phyloP scores from a whole-genome alignment of 2,329 filamentous ascomycete genomes.

The Bretziella fagacearum region DNA sequence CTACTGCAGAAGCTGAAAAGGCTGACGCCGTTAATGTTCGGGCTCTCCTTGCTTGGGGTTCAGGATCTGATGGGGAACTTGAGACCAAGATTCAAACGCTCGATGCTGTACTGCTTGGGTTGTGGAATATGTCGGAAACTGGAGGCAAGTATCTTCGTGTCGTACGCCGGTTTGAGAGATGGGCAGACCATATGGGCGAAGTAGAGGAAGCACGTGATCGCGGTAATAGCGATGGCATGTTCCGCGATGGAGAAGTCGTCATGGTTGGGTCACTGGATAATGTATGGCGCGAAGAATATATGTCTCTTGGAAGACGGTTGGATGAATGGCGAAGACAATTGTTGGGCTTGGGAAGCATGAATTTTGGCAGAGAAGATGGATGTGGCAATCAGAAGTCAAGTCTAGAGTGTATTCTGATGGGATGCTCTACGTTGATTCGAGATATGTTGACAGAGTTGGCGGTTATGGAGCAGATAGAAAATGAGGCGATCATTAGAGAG shows the following conservation, averaged over 20 bases:
- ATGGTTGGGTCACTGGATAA: constrained; percentile 40
- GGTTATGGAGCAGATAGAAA: constrained; percentile 45
- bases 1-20: constrained; percentile 25
- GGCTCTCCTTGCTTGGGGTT: constrained; percentile 35
- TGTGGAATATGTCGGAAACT: constrained; percentile 40
- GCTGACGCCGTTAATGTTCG: constrained; percentile 34
- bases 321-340: constrained; percentile 36
- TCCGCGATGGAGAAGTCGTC: constrained; percentile 24
- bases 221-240: constrained; percentile 22
- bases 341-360: constrained; percentile 25
- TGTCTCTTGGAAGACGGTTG: constrained; percentile 34
- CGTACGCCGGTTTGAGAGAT: constrained; percentile 41
- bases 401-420: constrained; percentile 31
- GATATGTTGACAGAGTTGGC: constrained; percentile 46
- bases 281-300: constrained; percentile 42
- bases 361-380: constrained; percentile 8
- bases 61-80: constrained; percentile 22
- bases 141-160: constrained; percentile 39
- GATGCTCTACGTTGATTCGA: constrained; percentile 31
- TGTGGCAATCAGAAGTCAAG: constrained; percentile 19
- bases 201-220: constrained; percentile 28
- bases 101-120: constrained; percentile 36
- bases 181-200: constrained; percentile 33
- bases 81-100: constrained; percentile 42
- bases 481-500: constrained; percentile 38